Evolutionary conservation across 1,284 basidiomycete species (phyloP), one percentile per base, ranked within the genome.

Genomic region (Boletus semigastroideus): DNA sequence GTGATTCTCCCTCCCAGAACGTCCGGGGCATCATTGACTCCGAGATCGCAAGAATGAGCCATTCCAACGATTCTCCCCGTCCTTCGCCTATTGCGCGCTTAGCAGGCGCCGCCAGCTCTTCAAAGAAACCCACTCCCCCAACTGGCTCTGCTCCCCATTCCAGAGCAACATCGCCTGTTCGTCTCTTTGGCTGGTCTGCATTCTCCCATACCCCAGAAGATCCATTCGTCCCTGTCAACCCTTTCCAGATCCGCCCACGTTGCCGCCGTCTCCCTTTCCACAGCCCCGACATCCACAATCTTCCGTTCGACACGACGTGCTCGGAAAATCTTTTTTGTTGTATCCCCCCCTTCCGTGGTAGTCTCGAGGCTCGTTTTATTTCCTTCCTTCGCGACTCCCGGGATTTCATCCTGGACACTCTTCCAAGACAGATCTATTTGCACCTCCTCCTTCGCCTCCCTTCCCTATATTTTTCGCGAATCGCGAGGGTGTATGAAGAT

Each of bases 381-480:
- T 46, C 51, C 2, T 53, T 67, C 36, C 52, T 68, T 43, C 53
- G 46, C 12, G 57, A 58, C 34, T 38, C 52, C 37, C 64, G 60
- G 39, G 54, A 65, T 52, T 69, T 72, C 36, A 25, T 57, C 19
- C 25, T 58, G 39, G 80, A 85, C 56, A 79, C 78, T 1, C 58
- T 87, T 5, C 81, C 83, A 1, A 73, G 84, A 17, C 76, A 85
- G 57, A 37, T 81, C 0, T 90, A 89, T 62, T 74, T 87, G 36
- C 74, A 81, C 59, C 55, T 82, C 31, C 78, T 90, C 7, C 74
- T 90, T n/a, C 77, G 82, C 13, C 75, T 90, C 10, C 87, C 88
- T 1, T 77, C 83, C 1, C 72, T 89, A 57, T 90, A 90, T 63
- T 90, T 87, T 65, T 78, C 83, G 11, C 82, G 87, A 4, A 86